A percentile compares a stretch with the other conserved stretches of the same genome.
These are phyloP conservation scores for Fusarium luffae DNA, from an alignment of 2,329 filamentous ascomycete genomes.

Conservation along the genomic window DNA sequence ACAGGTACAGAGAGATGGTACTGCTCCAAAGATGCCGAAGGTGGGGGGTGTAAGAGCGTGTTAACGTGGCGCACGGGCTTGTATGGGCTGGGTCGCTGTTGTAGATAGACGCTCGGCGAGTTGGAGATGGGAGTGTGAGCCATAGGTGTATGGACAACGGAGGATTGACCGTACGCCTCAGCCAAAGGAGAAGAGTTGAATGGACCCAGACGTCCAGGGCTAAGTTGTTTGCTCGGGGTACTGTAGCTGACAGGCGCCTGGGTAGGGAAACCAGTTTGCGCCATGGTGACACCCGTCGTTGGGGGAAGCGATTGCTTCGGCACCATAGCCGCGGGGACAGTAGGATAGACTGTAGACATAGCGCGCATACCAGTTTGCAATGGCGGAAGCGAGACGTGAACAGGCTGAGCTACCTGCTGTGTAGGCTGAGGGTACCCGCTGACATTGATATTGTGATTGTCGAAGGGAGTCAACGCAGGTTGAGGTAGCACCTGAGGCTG, in stretches of 20 bases:
- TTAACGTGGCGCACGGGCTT: constrained; percentile 90
- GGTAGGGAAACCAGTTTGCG: constrained; percentile 42
- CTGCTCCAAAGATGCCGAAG: constrained; percentile 80
- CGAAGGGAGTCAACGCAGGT: constrained; percentile 44
- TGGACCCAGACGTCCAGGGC: constrained; percentile 60
- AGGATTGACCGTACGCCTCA: constrained; percentile 66
- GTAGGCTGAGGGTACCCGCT: constrained; percentile 52
- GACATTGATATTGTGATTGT: constrained; percentile 48
- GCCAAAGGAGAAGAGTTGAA: constrained; percentile 73
- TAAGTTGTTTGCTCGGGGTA: constrained; percentile 65
- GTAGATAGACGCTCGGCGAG: constrained; percentile 88
- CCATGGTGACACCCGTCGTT: constrained; percentile 39
- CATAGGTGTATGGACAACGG: constrained; percentile 67
- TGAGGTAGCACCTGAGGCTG: constrained; percentile 17
- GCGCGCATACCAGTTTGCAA: constrained; percentile 71
- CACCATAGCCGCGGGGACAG: constrained; percentile 57
- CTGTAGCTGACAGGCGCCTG: constrained; percentile 55
- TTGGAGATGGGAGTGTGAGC: constrained; percentile 74
- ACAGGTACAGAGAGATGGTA: constrained; percentile 70
- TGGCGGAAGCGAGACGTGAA: constrained; percentile 68
- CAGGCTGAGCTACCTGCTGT: constrained; percentile 47
- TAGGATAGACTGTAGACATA: constrained; percentile 81
- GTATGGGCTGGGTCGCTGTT: constrained; percentile 91
- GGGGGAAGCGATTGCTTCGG: constrained; percentile 49
- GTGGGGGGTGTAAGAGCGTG: constrained; percentile 89